These are phyloP conservation scores for Pulveroboletus ravenelii DNA, from an alignment of 768 basidiomycete genomes.

Conservation along the genomic window DNA sequence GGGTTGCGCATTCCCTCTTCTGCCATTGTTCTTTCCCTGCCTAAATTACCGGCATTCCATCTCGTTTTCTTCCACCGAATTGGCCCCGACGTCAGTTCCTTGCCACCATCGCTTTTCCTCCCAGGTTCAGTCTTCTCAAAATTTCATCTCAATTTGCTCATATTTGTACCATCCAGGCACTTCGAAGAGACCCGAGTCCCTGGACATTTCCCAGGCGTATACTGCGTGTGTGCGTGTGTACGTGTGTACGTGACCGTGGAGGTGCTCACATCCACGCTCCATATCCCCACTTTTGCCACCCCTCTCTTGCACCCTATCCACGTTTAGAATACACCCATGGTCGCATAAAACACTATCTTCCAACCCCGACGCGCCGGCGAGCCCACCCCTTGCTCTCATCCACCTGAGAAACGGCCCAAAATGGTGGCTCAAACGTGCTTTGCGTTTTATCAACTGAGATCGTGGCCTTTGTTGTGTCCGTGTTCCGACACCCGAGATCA, in stretches of 20 bases:
- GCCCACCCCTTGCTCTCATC: neutral
- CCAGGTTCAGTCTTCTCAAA: neutral
- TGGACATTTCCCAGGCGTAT: conserved; percentile 2
- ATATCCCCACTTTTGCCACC: neutral
- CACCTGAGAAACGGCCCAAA: neutral
- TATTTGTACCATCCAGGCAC: conserved; percentile 15
- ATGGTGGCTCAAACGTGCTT: neutral
- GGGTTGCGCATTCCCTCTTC: neutral
- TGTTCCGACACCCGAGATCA: neutral
- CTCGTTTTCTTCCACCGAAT: conserved; percentile 1
- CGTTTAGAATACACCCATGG: neutral
- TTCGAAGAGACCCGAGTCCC: conserved; percentile 6
- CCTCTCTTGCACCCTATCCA: neutral
- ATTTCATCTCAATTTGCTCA: conserved; percentile 6
- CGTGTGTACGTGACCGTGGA: neutral
- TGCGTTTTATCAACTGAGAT: neutral
- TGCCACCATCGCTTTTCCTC: conserved; percentile 1
- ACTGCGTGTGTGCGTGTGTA: neutral
- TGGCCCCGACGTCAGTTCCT: neutral
- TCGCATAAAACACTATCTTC: neutral
- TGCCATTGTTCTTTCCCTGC: conserved; percentile 1
- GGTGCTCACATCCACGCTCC: neutral
- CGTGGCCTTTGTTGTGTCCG: neutral
- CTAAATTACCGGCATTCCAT: neutral
- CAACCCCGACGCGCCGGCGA: neutral